phyloP scores from a whole-genome alignment of 2,329 filamentous ascomycete species.

The Penicillium hordei region DNA sequence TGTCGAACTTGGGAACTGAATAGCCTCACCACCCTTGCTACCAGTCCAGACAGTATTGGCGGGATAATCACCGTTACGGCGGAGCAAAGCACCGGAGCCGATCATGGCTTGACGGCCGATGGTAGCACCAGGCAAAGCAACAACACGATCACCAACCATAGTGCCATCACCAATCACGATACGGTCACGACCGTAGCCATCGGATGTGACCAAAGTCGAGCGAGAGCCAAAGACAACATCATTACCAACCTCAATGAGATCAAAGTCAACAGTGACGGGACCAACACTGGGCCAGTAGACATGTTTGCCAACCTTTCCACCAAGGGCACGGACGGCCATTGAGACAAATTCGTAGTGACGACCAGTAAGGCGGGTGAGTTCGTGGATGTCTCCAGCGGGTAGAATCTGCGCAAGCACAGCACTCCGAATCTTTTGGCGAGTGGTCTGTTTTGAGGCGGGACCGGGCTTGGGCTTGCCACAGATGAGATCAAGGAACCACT shows the following conservation, averaged over 20 bases:
- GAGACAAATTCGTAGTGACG: slow-evolving; percentile 58
- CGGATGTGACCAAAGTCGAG: slow-evolving; percentile 55
- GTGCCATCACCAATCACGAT: slow-evolving; percentile 51
- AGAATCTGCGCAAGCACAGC: slow-evolving; percentile 36
- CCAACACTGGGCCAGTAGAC: slow-evolving; percentile 61
- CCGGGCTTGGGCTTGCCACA: slow-evolving; percentile 22
- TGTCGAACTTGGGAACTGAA: slow-evolving; percentile 42
- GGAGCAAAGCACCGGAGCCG: slow-evolving; percentile 56
- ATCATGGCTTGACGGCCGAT: slow-evolving; percentile 53
- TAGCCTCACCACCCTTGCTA: slow-evolving; percentile 52
- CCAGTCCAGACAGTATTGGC: slow-evolving; percentile 54
- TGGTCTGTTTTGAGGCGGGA: slow-evolving; percentile 17
- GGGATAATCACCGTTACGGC: slow-evolving; percentile 47
- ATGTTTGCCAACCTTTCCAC: slow-evolving; percentile 51
- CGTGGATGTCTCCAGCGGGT: slow-evolving; percentile 47
- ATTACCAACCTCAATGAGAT: slow-evolving; percentile 56
- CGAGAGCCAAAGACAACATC: slow-evolving; percentile 62
- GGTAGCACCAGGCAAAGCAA: slow-evolving; percentile 53
- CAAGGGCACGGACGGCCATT: slow-evolving; percentile 51
- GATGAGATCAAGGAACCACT: slow-evolving; percentile 15
- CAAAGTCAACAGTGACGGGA: slow-evolving; percentile 55
- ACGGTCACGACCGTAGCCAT: slow-evolving; percentile 51
- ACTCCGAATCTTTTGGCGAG: slow-evolving; percentile 17
- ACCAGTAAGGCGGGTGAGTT: slow-evolving; percentile 54
- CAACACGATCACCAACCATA: slow-evolving; percentile 60